Evolutionary conservation across 75 land plant species (phyloP), one percentile per base, ranked within the genome.

Genomic region (Larix kaempferi): DNA sequence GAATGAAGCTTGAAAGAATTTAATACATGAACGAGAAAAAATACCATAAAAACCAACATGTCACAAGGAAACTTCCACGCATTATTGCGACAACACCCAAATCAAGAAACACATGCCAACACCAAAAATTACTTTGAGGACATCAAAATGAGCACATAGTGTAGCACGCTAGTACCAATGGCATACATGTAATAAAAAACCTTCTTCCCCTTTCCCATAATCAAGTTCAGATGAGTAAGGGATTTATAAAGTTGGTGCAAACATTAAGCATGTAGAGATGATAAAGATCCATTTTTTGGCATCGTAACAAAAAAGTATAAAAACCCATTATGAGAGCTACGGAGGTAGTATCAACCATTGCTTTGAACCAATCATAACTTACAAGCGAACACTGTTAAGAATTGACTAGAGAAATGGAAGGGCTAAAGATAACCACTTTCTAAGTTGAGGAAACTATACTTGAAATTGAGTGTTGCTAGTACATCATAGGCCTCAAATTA

Each of bases 251-350:
- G 2, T 64, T 62, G 27, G 2, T 6, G 2, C 64, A 62, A 6
- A 62, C 23, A 62, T 62, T 62, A 62, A 62, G 33, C 27, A 63
- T 13, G 66, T 37, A 63, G 23, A 63, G 66, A 41, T 63, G 66
- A 63, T 8, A 29, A 26, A 27, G 14, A 37, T 23, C 16, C 15
- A 65, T 4, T 65, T 65, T 65, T 15, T 65, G 14, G 27, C 4
- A 65, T 35, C 33, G 15, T 35, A 63, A 29, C 26, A 63, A 26
- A 63, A 19, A 35, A 33, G 17, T 17, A 35, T 33, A 4, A 14
- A 5, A 65, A 65, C 29, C 35, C 69, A 65, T 65, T 65, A 15
- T 35, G 15, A 65, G 41, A 14, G 19, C 33, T 65, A 65, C 39
- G 35, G 21, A 65, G 35, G 19, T 10, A 65, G 7, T 21, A 33